Conservation (phyloP, 305 asterid species). For the Solanum hybrid region DNA sequence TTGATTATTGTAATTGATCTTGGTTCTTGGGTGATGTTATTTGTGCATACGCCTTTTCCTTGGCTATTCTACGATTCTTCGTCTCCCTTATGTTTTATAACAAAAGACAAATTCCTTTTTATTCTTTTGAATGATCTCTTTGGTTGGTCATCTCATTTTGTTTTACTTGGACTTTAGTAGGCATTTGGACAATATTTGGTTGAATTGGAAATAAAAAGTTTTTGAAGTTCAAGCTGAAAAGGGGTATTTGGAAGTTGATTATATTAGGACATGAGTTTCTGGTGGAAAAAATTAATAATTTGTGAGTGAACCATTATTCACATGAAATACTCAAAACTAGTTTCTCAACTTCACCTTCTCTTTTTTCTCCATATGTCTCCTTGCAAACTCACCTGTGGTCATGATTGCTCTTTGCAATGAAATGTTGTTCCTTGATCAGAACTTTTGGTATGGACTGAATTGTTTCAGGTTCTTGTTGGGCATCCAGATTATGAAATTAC, state of each 20-base stretch:
- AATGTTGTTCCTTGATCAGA: conserved; percentile 4
- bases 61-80: not conserved
- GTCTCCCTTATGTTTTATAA: not conserved
- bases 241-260: not conserved
- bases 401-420: not conserved
- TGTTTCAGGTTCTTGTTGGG: conserved; percentile 86
- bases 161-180: not conserved
- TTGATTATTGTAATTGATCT: not conserved
- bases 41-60: not conserved
- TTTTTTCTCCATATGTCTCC: not conserved
- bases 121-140: not conserved
- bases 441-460: conserved; percentile 12
- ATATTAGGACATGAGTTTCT: not conserved
- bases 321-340: not conserved
- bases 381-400: not conserved
- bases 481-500: conserved; percentile 96
- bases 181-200: not conserved
- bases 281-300: not conserved
- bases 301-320: not conserved
- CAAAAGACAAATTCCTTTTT: not conserved
- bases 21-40: not conserved
- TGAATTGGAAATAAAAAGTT: not conserved
- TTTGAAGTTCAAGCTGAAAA: not conserved
- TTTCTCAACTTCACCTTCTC: not conserved
- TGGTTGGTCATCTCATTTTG: not conserved